These are phyloP conservation scores for Epichloe festucae DNA, from an alignment of 2,329 filamentous ascomycete species.

Conservation along the genomic window DNA sequence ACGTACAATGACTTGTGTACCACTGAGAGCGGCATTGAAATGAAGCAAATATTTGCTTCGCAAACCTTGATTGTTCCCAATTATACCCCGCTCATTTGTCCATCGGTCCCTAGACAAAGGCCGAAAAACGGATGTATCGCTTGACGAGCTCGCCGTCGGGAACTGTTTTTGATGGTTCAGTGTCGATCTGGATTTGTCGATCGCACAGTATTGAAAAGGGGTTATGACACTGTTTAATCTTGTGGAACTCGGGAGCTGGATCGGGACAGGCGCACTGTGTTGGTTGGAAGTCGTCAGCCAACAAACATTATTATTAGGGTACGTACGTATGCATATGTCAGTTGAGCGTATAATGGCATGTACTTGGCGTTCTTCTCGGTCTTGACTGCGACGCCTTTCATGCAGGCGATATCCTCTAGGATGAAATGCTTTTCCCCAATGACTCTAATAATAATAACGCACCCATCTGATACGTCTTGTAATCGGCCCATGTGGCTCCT, in stretches of 20 bases:
- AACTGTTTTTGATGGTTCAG: neutral
- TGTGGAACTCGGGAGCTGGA: no score
- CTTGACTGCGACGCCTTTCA: neutral
- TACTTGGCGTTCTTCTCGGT: neutral
- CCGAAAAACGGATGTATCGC: neutral
- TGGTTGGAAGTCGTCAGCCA: no score
- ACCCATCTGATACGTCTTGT: neutral
- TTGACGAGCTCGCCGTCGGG: neutral
- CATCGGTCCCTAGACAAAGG: neutral
- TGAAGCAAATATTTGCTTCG: no score
- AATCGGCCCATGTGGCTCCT: neutral
- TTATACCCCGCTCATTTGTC: neutral
- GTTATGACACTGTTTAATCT: rapidly evolving
- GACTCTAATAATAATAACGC: neutral
- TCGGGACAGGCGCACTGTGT: no score
- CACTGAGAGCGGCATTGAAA: neutral
- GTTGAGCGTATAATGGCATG: neutral
- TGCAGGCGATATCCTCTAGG: neutral
- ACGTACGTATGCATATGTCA: neutral
- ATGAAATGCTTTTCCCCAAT: neutral
- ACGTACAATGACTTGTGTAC: neutral
- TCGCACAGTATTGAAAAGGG: no score
- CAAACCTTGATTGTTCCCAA: neutral
- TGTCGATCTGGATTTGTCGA: neutral
- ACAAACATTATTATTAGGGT: no score